Base-by-base conservation (phyloP, 495 filamentous ascomycete species). In the Wilcoxina mikolae region DNA sequence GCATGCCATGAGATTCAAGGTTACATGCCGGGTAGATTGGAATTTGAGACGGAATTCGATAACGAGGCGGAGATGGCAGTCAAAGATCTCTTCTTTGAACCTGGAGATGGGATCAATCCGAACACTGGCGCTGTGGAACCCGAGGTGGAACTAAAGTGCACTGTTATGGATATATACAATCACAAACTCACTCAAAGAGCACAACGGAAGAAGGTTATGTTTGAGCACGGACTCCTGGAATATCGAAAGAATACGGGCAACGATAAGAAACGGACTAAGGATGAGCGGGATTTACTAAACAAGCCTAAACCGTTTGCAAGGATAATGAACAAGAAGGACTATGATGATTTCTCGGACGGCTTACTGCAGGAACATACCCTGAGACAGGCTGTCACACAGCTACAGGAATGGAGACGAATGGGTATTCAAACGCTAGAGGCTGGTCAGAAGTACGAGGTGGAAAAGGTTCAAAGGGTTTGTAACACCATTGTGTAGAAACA, bases 41-140 rank as follows among this genome's bases (percentile, higher is more conserved):
- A 99, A 65, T 99, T 96, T 62, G 91, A 99, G 73, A 94, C 85
- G 0, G 91, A 99, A 62, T 94, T 90, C 67, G 81, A 88, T 62
- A 96, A 99, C 68, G 93, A 96, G 60, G 91, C 93, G 0, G 91
- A 99, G 68, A 93, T 96, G 69, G 89, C 89, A 0, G 93, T 99
- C 11, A 91, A 96, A 67, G 82, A 91, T 54, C 94, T 99, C 84
- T 82, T 94, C 56, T 99, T 99, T 60, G 90, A 95, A 48, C 88
- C 91, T 1, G 91, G 91, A 12, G 89, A 95, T 62, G 91, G 91
- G 46, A 74, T 91, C 58, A 88, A 91, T 57, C 80, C 81, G 3
- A 71, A 75, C 11, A 95, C 86, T 2, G 84, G 85, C 56, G 83
- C 87, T 60, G 70, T 84, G 17, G 93, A 96, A 56, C 86, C 89